Evolutionary conservation across 1,284 basidiomycete genomes (phyloP).

Genomic region (Cryptococcus sp.): DNA sequence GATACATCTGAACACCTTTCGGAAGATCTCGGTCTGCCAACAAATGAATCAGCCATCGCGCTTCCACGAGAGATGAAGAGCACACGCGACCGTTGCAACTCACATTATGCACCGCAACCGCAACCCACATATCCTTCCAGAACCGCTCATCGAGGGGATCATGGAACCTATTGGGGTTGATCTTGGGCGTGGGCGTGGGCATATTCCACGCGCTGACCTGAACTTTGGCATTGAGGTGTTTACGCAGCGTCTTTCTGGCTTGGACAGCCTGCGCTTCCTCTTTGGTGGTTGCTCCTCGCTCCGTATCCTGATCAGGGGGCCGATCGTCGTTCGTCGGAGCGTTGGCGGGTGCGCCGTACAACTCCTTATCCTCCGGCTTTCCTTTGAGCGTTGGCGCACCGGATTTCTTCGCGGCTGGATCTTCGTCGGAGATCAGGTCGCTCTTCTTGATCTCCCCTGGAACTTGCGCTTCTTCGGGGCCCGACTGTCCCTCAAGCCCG

Average conservation of each 20-base stretch:
- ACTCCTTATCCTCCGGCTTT: constrained; percentile 37
- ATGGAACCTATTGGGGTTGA: constrained; percentile 76
- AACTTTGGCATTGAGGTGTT: constrained; percentile 61
- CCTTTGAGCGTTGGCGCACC: constrained; percentile 46
- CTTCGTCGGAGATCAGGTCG: constrained; percentile 15
- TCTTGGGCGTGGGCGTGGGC: constrained; percentile 66
- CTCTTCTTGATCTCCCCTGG: constrained; percentile 29
- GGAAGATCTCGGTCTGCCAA: constrained; percentile 83
- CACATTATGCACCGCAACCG: constrained; percentile 79
- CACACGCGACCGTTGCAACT: constrained; percentile 37
- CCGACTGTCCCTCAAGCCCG: constrained; percentile 1
- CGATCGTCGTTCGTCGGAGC: constrained; percentile 57
- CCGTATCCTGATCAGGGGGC: constrained; percentile 29
- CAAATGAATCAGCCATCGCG: neutral
- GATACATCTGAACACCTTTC: constrained; percentile 87
- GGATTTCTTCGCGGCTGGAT: constrained; percentile 12
- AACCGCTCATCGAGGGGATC: constrained; percentile 83
- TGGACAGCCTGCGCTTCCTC: constrained; percentile 61
- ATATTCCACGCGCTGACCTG: constrained; percentile 55
- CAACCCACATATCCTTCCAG: constrained; percentile 86
- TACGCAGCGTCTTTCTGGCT: constrained; percentile 60
- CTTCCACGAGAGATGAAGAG: neutral
- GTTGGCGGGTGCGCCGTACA: constrained; percentile 60
- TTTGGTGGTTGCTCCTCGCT: constrained; percentile 55
- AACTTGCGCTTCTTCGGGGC: constrained; percentile 30